Base-by-base conservation (phyloP, 2,329 filamentous ascomycete species). In the Pyrenophora tritici-repentis region DNA sequence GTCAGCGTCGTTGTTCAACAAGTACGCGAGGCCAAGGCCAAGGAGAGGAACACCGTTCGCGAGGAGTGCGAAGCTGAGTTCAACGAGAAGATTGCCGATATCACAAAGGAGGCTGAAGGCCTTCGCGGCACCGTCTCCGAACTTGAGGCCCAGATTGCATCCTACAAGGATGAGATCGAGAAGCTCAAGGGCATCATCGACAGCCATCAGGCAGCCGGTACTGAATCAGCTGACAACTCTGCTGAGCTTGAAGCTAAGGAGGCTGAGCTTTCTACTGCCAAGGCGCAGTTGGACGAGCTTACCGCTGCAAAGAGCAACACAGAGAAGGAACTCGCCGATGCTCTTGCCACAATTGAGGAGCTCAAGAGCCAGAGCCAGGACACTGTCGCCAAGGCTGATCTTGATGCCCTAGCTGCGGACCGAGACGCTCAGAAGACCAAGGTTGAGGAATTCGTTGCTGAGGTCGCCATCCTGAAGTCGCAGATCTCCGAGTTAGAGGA, bases 1-100 rank as follows among this genome's bases (percentile, higher is more conserved):
- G 73, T 75, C 38, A 72, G 68, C 33, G 71, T 74, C 14, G 71
- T 75, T 31, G 72, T 75, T 35, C 71, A 75, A 56, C 73, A 74
- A 50, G 71, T 75, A 13, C 71, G 68, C 39, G 72, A 75, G 43
- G 72, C 72, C 17, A 73, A 72, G 51, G 64, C 65, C 35, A 70
- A 71, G 55, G 72, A 74, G 59, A 56, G 72, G 17, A 66, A 60
- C 42, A 61, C 62, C 17, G 71, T 74, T n/a, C 65, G 60, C 40
- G 69, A 70, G 6, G 66, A 73, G 55, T 70, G 63, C 47, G 66
- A 73, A 55, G 43, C 56, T 35, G 68, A 73, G 47, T 71, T 71
- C 53, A 52, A 61, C 20, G 53, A 56, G 8, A 70, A 72, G 59
- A 53, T 73, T 38, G 61, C 51, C 1, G 32, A 55, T 9, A 34